A percentile compares a stretch with the other conserved stretches of the same genome.
These are phyloP conservation scores for Fomitopsis pinicola DNA, from an alignment of 1,284 basidiomycete species.

Conservation along the genomic window DNA sequence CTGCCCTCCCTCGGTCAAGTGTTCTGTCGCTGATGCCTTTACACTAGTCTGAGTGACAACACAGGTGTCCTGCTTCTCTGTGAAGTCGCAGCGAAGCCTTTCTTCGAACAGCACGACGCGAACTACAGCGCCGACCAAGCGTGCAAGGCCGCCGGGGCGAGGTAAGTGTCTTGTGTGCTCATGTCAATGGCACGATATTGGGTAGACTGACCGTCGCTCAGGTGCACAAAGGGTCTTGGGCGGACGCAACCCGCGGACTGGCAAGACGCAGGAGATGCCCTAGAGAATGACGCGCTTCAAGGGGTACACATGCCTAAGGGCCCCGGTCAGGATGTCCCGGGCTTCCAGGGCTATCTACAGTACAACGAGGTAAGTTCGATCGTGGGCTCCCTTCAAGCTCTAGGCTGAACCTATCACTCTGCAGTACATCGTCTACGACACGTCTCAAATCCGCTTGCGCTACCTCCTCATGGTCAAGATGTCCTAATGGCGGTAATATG, in stretches of 20 bases:
- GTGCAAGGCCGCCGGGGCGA: conserved; percentile 38
- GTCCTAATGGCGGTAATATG: conserved; percentile 11
- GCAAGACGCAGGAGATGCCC: conserved; percentile 54
- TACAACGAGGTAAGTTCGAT: conserved; percentile 48
- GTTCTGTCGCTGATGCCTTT: not conserved
- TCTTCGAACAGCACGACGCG: conserved; percentile 43
- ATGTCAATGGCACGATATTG: not conserved
- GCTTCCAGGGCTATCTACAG: conserved; percentile 31
- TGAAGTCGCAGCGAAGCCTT: conserved; percentile 55
- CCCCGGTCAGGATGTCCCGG: conserved; percentile 32
- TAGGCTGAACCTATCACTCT: not conserved
- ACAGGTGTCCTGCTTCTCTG: conserved; percentile 54
- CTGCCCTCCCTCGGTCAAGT: not conserved
- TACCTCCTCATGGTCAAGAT: conserved; percentile 42
- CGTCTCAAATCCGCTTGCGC: conserved; percentile 36
- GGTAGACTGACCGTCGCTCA: conserved; percentile 22
- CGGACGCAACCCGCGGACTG: conserved; percentile 47
- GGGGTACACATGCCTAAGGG: conserved; percentile 61
- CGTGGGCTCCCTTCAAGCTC: not conserved
- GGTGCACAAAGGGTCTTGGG: conserved; percentile 53
- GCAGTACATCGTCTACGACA: conserved; percentile 37
- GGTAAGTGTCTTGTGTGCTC: conserved; percentile 19
- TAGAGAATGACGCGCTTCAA: conserved; percentile 44
- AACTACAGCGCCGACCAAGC: conserved; percentile 47
- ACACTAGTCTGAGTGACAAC: conserved; percentile 41